Evolutionary conservation across 164 flowering plant species (phyloP).

Genomic region (Pachysandra terminalis): DNA sequence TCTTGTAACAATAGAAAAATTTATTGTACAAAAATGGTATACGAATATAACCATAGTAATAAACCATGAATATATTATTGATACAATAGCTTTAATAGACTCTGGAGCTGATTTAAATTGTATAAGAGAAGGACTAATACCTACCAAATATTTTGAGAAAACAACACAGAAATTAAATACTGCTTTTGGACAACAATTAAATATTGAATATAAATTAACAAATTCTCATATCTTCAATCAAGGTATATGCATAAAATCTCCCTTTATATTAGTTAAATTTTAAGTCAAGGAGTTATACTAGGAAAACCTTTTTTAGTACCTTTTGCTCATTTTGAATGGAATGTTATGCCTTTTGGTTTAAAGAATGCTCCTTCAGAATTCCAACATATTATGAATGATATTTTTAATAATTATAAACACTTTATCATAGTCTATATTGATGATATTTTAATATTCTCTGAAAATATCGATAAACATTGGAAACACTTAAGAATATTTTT

Average conservation of each 20-base stretch:
- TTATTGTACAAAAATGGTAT: no score
- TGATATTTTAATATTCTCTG: neutral
- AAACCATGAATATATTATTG: no score
- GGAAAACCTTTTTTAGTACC: neutral
- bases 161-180: neutral
- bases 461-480: neutral
- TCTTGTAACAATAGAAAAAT: no score
- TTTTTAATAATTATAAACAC: neutral
- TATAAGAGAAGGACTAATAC: no score
- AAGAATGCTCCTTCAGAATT: conserved; percentile 5
- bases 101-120: no score
- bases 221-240: neutral
- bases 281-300: no score
- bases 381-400: conserved; percentile 1
- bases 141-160: neutral
- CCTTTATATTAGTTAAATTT: no score
- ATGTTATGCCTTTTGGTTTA: neutral
- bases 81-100: no score
- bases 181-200: neutral
- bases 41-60: no score
- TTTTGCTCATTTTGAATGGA: conserved; percentile 5
- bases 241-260: no score
- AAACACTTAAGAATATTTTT: neutral
- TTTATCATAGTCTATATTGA: conserved; percentile 2
- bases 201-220: neutral